Evolutionary conservation across 1,284 basidiomycete species (phyloP), one percentile per base, ranked within the genome.

Genomic region (Ceraceosorus bombacis): DNA sequence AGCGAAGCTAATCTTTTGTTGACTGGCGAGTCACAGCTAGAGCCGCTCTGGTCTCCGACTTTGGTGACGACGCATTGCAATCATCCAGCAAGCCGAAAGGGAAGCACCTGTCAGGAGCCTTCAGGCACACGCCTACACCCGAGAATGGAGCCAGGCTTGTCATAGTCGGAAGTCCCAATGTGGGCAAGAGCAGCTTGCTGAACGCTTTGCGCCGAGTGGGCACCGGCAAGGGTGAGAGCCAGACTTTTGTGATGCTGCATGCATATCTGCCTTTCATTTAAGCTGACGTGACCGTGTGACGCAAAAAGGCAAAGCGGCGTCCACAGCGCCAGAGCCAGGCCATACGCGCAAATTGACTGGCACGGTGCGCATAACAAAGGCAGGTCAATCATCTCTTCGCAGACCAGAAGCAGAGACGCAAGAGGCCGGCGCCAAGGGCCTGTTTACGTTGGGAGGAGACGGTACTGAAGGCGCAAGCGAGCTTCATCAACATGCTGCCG

Each of bases 181-280:
- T 97, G 49, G 95, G 95, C 53, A 99, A 98, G 80, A 95, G 91
- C 38, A 92, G 90, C 4, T 79, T 98, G 55, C 80, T 98, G 12
- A 98, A 98, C 75, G 86, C 89, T 0, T 82, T 98, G n/a, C 84
- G 95, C 49, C 86, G 86, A 70, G 86, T 87, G 63, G 94, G 93
- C 4, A 88, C 94, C 40, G 82, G 84, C 63, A 90, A 90, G 74
- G 88, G 90, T 52, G 51, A 54, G 57, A 48, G 9, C 37, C 46
- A 55, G 43, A 10, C 58, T 54, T 52, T 12, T 7, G 36, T 5
- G 15, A 57, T 1, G 13, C 54, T 27, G 27, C n/a, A 5, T 37
- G 55, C 51, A 10, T 4, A 55, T 57, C 41, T 43, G 8, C 41
- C n/a, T 6, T 51, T 12, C 54, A 5, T 37, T 27, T 2, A 3